Conservation (phyloP, 2,329 filamentous ascomycete species). For the Paraphaeosphaeria sporulosa region DNA sequence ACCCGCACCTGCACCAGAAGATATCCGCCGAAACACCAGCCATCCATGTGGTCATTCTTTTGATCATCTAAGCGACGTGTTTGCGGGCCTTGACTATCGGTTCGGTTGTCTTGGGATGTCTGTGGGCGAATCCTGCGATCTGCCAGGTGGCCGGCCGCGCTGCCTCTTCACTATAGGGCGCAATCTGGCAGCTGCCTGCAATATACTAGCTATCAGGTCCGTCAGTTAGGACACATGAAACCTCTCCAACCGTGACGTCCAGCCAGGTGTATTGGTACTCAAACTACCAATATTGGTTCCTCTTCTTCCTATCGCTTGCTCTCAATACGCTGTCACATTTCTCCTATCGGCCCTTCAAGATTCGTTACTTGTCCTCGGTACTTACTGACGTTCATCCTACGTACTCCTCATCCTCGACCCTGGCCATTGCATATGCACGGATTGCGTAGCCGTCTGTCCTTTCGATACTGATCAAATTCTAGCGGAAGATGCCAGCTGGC, state of each 20-base stretch:
- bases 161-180: constrained; percentile 16
- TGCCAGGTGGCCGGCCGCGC: constrained; percentile 10
- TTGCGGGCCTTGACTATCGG: constrained; percentile 1
- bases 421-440: constrained; percentile 7
- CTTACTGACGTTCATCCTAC: background rate
- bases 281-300: constrained; percentile 12
- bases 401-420: background rate
- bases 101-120: constrained; percentile 12
- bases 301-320: constrained; percentile 6
- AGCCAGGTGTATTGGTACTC: constrained; percentile 26
- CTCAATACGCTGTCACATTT: background rate
- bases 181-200: constrained; percentile 25
- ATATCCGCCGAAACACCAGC: constrained; percentile 2
- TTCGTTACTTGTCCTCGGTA: background rate
- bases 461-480: background rate
- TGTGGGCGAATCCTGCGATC: constrained; percentile 12
- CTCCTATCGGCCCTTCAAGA: background rate
- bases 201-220: constrained; percentile 20
- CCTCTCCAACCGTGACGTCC: constrained; percentile 7
- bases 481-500: constrained; percentile 2
- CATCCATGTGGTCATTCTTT: background rate
- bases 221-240: constrained; percentile 3
- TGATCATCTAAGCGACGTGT: constrained; percentile 9
- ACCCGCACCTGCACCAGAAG: constrained; percentile 3
- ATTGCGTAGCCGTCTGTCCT: background rate